A percentile compares a stretch with the other conserved stretches of the same genome.
phyloP scores from a whole-genome alignment of 2,329 filamentous ascomycete species.

The Aspergillus intermedius region DNA sequence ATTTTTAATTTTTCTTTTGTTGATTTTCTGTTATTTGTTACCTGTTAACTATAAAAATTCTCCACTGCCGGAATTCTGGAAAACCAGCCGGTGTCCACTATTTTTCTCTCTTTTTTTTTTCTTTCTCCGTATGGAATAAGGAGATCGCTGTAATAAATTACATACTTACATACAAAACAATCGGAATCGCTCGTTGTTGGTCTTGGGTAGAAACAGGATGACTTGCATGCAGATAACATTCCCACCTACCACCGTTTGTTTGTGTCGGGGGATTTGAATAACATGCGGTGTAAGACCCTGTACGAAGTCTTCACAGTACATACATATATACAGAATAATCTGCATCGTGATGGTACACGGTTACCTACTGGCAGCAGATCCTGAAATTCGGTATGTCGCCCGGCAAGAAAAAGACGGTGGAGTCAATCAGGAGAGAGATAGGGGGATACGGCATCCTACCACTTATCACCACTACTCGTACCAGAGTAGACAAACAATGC shows the following conservation, averaged over 20 bases:
- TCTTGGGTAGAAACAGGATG: too few species aligned
- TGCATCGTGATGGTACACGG: too few species aligned
- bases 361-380: neutral
- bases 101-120: neutral
- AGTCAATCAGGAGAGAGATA: neutral
- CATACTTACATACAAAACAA: neutral
- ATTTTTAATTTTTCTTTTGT: neutral
- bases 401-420: neutral
- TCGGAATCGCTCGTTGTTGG: too few species aligned
- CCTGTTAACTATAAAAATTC: slow-evolving; percentile 7
- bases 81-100: slow-evolving; percentile 2
- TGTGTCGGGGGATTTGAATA: too few species aligned
- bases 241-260: too few species aligned
- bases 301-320: neutral
- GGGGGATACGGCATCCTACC: neutral
- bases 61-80: slow-evolving; percentile 8
- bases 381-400: neutral
- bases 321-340: neutral
- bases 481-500: too few species aligned
- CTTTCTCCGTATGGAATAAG: neutral
- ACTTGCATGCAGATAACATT: neutral
- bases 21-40: slow-evolving; percentile 5
- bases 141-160: neutral
- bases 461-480: neutral
- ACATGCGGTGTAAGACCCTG: neutral